These are phyloP conservation scores for Alternaria sp. DNA, from an alignment of 2,329 filamentous ascomycete species.

Conservation along the genomic window DNA sequence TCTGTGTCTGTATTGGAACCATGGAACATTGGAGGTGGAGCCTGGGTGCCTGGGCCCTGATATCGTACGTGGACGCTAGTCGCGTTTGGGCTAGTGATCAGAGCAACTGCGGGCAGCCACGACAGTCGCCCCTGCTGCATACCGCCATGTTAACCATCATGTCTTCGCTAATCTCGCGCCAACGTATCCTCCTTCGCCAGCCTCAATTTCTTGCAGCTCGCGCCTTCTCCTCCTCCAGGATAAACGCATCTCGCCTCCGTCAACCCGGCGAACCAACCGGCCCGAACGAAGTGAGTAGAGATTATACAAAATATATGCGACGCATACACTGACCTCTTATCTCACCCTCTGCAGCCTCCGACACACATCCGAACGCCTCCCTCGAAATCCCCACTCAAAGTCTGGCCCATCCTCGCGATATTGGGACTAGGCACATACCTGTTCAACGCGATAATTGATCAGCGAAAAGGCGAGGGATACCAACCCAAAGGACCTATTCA, in stretches of 20 bases:
- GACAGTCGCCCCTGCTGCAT: slow-evolving; percentile 31
- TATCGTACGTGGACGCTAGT: background rate
- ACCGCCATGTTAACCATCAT: slow-evolving; percentile 36
- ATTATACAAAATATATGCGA: background rate
- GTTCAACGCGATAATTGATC: slow-evolving; percentile 56
- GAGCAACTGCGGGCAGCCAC: slow-evolving; percentile 22
- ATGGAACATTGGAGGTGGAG: background rate
- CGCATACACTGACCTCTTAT: background rate
- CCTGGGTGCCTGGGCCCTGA: background rate
- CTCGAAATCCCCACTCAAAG: slow-evolving; percentile 49
- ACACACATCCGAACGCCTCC: slow-evolving; percentile 39
- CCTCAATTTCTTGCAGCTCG: slow-evolving; percentile 17
- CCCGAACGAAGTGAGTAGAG: slow-evolving; percentile 41
- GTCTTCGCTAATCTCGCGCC: slow-evolving; percentile 31
- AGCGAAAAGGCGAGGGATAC: slow-evolving; percentile 48
- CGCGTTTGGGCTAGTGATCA: slow-evolving; percentile 9
- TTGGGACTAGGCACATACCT: slow-evolving; percentile 54
- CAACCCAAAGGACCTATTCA: slow-evolving; percentile 35
- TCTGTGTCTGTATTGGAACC: background rate
- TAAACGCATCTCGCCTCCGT: slow-evolving; percentile 37
- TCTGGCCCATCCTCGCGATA: slow-evolving; percentile 56
- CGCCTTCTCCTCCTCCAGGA: slow-evolving; percentile 31
- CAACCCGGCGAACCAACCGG: slow-evolving; percentile 45
- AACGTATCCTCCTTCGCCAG: slow-evolving; percentile 16
- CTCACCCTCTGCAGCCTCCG: slow-evolving; percentile 22